These are phyloP conservation scores for Paramarasmius palmivorus DNA, from an alignment of 1,284 basidiomycete genomes.

Conservation along the genomic window DNA sequence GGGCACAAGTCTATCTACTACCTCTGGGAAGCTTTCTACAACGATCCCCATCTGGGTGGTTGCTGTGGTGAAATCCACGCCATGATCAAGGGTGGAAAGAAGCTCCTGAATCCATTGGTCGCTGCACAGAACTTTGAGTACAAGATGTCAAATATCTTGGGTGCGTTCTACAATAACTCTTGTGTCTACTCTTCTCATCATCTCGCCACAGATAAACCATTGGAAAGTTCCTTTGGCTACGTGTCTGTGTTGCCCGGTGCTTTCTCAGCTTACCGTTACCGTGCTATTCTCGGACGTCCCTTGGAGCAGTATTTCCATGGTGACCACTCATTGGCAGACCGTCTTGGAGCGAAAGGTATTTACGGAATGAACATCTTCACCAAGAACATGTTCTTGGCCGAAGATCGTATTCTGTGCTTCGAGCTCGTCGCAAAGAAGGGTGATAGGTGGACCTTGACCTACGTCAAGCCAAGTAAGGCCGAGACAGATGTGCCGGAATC, in stretches of 20 bases:
- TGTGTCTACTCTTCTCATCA: conserved; percentile 9
- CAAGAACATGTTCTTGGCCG: conserved; percentile 94
- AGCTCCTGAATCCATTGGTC: conserved; percentile 91
- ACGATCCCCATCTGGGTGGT: conserved; percentile 55
- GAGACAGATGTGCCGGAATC: conserved; percentile 94
- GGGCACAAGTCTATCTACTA: conserved; percentile 97
- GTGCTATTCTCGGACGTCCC: conserved; percentile 90
- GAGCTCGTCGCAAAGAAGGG: conserved; percentile 91
- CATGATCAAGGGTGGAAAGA: conserved; percentile 91
- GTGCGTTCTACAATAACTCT: conserved; percentile 34
- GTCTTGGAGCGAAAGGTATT: conserved; percentile 91
- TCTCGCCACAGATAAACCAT: conserved; percentile 73
- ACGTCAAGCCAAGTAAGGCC: conserved; percentile 94
- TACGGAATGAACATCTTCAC: conserved; percentile 99
- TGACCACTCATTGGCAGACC: conserved; percentile 92
- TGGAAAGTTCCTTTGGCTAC: conserved; percentile 95
- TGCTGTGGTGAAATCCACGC: conserved; percentile 83
- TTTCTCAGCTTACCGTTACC: conserved; percentile 92
- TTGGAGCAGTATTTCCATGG: conserved; percentile 99
- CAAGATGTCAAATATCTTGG: conserved; percentile 95
- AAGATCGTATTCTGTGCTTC: conserved; percentile 96
- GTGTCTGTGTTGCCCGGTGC: conserved; percentile 95
- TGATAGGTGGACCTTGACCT: conserved; percentile 88
- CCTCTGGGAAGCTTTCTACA: conserved; percentile 92
- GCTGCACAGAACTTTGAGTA: conserved; percentile 99